Evolutionary conservation across 2,329 filamentous ascomycete genomes (phyloP), one percentile per base, ranked within the genome.

Genomic region (Sphaerulina populicola): DNA sequence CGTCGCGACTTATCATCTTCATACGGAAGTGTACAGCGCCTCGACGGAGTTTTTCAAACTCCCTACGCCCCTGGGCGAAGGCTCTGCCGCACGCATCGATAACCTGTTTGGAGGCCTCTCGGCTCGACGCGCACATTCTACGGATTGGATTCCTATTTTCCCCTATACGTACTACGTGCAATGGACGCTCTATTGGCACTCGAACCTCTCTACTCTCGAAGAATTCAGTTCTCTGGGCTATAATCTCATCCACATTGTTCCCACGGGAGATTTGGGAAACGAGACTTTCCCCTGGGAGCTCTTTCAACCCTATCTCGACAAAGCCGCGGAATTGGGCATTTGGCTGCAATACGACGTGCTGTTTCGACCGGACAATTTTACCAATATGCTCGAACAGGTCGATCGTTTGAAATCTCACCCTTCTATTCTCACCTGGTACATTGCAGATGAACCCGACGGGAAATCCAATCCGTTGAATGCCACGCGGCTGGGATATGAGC

Each of bases 371-470:
- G 54, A 65, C 44, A 72, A 72, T 51, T 54, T 64, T 2, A 63
- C 63, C 12, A 62, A 58, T 3, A 67, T 74, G 21, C 53, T 58
- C 6, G 57, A 62, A 65, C 69, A 71, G 51, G 59, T 71, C 37
- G 53, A 64, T 0, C 56, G 47, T 18, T 57, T 71, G 1, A 60
- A 63, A 39, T 47, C 51, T 10, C 68, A 69, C 38, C 64, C 64
- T 3, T 62, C 60, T 1, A 63, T 75, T 11, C 62, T 75, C 2
- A 62, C 73, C 2, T 75, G 72, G 69, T 75, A 75, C 55, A 73
- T 72, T 2, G 72, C 66, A 9, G 75, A 78, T 57, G 75, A 77
- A 55, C 76, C 77, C 6, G 79, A 81, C 59, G 79, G 79, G 14
- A 72, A 72, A 61, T 72, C 75, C 49, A 71, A 80, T 55, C 73